These are phyloP conservation scores for Fusarium bulbicola DNA, from an alignment of 2,329 filamentous ascomycete species.

Conservation along the genomic window DNA sequence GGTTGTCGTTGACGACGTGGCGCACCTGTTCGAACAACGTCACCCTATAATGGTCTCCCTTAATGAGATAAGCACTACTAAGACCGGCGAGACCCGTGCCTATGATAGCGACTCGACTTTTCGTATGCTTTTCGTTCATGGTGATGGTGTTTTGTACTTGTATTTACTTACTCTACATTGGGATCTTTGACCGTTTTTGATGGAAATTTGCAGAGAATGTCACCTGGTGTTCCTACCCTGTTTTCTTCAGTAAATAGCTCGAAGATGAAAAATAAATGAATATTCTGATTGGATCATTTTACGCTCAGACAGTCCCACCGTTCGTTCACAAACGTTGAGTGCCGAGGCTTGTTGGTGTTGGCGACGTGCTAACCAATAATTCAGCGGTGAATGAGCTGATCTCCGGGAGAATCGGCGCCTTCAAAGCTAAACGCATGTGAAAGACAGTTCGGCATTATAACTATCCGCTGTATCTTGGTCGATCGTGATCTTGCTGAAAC, in stretches of 20 bases:
- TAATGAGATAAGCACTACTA: slow-evolving; percentile 48
- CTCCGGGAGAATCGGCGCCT: neutral
- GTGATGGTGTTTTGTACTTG: neutral
- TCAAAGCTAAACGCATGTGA: neutral
- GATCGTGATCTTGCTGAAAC: neutral
- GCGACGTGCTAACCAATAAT: neutral
- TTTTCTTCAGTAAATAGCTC: neutral
- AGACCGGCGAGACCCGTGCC: slow-evolving; percentile 52
- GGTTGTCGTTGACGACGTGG: neutral
- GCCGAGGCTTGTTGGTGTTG: neutral
- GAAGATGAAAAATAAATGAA: neutral
- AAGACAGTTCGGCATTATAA: neutral
- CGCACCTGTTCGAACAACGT: slow-evolving; percentile 50
- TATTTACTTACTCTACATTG: neutral
- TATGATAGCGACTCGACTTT: slow-evolving; percentile 44
- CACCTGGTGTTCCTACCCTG: neutral
- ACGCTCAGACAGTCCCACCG: neutral
- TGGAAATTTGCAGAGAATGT: neutral
- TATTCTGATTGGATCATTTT: neutral
- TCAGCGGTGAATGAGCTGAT: neutral
- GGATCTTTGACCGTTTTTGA: neutral
- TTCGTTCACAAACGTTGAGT: neutral
- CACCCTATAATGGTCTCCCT: slow-evolving; percentile 36
- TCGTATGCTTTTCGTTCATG: neutral
- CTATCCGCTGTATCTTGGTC: neutral